Evolutionary conservation across 148 eudicot genomes (phyloP).

Genomic region (Tetragonia tetragonoides): DNA sequence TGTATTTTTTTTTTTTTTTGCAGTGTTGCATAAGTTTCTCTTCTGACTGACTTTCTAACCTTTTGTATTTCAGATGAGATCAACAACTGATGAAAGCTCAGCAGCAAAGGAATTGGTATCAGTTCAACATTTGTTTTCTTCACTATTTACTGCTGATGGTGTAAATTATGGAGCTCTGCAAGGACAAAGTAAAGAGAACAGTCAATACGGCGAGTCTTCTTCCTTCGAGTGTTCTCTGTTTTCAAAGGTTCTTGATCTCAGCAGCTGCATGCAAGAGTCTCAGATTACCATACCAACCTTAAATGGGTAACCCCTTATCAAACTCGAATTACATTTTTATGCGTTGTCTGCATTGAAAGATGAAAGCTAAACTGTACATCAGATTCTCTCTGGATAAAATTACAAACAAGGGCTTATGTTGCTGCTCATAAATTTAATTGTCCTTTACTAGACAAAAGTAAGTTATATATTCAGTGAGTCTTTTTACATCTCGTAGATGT

Average conservation of each 20-base stretch:
- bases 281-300: conserved; percentile 82
- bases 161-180: conserved; percentile 21
- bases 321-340: background rate
- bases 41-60: conserved; percentile 10
- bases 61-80: conserved; percentile 50
- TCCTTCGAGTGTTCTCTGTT: conserved; percentile 26
- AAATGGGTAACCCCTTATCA: conserved; percentile 62
- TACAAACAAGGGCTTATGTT: too few relatives aligned
- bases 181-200: conserved; percentile 24
- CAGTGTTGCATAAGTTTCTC: background rate
- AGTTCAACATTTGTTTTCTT: conserved; percentile 60
- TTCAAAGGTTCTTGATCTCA: conserved; percentile 63
- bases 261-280: conserved; percentile 60
- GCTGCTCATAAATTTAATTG: background rate
- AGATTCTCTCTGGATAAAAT: background rate
- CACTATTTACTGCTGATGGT: conserved; percentile 52
- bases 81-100: conserved; percentile 32
- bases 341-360: background rate
- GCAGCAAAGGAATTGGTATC: conserved; percentile 49
- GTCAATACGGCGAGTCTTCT: conserved; percentile 26
- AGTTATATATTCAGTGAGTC: background rate
- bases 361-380: background rate
- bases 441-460: too few relatives aligned
- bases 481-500: background rate
- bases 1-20: background rate